phyloP scores from a whole-genome alignment of 371 early-diverging fungal genomes.

The Nematocida ironsii region DNA sequence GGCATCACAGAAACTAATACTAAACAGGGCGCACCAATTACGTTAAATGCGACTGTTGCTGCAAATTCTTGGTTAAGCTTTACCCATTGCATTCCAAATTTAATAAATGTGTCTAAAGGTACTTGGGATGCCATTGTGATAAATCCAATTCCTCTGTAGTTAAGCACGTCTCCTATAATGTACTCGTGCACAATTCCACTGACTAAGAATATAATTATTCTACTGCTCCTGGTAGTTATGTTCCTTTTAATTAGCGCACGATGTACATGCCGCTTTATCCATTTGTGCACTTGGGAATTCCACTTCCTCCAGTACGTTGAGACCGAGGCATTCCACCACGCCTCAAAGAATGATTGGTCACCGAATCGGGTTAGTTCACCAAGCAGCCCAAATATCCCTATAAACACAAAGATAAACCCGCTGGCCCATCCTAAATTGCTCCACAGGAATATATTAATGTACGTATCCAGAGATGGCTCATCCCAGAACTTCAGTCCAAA shows the following conservation, averaged over 20 bases:
- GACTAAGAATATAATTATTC: constrained; percentile 78
- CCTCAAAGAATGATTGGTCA: constrained; percentile 90
- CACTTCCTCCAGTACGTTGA: constrained; percentile 91
- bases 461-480: not conserved
- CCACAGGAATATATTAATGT: constrained; percentile 44
- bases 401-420: constrained; percentile 37
- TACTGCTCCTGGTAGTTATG: constrained; percentile 75
- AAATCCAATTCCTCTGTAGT: constrained; percentile 78
- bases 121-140: constrained; percentile 82
- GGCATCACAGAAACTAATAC: constrained; percentile 21
- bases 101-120: constrained; percentile 76
- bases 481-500: not conserved
- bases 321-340: constrained; percentile 94
- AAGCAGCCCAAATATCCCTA: constrained; percentile 32
- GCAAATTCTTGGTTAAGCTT: not conserved
- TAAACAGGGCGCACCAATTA: constrained; percentile 41
- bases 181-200: constrained; percentile 82
- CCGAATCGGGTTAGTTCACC: constrained; percentile 83
- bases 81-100: constrained; percentile 18
- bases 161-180: constrained; percentile 76
- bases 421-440: constrained; percentile 40
- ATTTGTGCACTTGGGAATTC: constrained; percentile 93
- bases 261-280: constrained; percentile 85
- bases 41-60: constrained; percentile 32
- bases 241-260: constrained; percentile 75